Conservation (phyloP, 805 yeast genomes). For the Yamadazyma sp. region DNA sequence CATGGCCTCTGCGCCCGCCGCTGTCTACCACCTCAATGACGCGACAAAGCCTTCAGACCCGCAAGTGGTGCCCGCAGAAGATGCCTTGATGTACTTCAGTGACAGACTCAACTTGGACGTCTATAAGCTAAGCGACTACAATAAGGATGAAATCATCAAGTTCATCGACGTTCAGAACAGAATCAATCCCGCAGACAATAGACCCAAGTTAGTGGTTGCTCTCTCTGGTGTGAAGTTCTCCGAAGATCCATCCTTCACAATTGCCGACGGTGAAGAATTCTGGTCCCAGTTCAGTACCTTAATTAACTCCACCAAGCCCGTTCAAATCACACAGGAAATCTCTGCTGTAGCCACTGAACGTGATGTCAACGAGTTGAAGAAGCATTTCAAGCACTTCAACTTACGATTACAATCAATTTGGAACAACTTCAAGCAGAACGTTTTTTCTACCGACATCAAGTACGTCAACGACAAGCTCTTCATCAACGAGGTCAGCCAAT, state of each 20-base stretch:
- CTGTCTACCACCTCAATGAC: slow-evolving; percentile 12
- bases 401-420: slow-evolving; percentile 9
- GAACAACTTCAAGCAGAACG: slow-evolving; percentile 10
- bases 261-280: slow-evolving; percentile 12
- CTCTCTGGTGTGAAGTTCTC: slow-evolving; percentile 41
- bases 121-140: slow-evolving; percentile 14
- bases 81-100: slow-evolving; percentile 45
- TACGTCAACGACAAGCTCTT: slow-evolving; percentile 45
- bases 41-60: slow-evolving; percentile 2
- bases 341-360: slow-evolving; percentile 3
- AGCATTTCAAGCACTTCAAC: slow-evolving; percentile 13
- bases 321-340: slow-evolving; percentile 14
- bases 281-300: slow-evolving; percentile 3
- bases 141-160: slow-evolving; percentile 23
- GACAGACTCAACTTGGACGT: slow-evolving; percentile 27
- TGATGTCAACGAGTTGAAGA: background rate
- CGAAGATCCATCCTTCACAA: slow-evolving; percentile 22
- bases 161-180: slow-evolving; percentile 23
- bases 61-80: slow-evolving; percentile 14
- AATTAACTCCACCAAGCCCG: background rate
- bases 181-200: slow-evolving; percentile 6
- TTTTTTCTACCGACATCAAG: slow-evolving; percentile 12
- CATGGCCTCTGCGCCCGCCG: background rate
- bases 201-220: slow-evolving; percentile 36
- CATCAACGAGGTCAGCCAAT: slow-evolving; percentile 49